Percentiles rank a stretch among this genome's conserved stretches.
phyloP scores from a whole-genome alignment of 2,329 filamentous ascomycete genomes.

The Fusarium proliferatum region DNA sequence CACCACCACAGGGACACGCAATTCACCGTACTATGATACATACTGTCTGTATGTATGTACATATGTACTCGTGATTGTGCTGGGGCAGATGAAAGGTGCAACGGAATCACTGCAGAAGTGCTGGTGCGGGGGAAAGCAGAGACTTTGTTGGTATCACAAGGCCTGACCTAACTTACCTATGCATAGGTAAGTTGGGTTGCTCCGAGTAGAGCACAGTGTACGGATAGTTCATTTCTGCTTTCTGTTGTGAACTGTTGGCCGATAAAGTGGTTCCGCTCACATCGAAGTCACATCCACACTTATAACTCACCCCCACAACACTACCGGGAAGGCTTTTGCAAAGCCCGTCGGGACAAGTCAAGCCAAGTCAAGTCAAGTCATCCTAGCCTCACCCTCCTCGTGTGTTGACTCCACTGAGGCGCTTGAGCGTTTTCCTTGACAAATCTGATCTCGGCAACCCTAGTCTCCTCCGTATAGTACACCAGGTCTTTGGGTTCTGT shows the following conservation, averaged over 20 bases:
- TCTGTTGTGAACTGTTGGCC: conserved; percentile 14
- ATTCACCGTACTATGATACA: not conserved
- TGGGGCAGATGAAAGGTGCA: conserved; percentile 5
- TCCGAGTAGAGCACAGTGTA: not conserved
- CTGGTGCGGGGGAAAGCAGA: conserved; percentile 3
- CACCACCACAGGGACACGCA: conserved; percentile 20
- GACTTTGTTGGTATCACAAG: conserved; percentile 20
- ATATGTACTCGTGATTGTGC: not conserved
- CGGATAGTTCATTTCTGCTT: not conserved
- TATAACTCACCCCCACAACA: conserved; percentile 25
- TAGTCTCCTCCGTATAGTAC: not conserved
- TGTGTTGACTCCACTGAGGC: conserved; percentile 34
- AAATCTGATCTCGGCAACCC: conserved; percentile 40
- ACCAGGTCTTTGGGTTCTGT: conserved; percentile 26
- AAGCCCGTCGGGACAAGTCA: conserved; percentile 13
- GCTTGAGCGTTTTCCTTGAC: conserved; percentile 39
- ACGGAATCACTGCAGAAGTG: conserved; percentile 15
- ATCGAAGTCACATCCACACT: conserved; percentile 3
- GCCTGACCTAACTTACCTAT: not conserved
- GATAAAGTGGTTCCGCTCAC: conserved; percentile 23
- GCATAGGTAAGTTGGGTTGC: not conserved
- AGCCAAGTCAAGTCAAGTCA: not conserved
- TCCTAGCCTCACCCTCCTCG: conserved; percentile 22
- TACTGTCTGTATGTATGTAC: not conserved
- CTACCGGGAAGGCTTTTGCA: conserved; percentile 28